Evolutionary conservation across 2,329 filamentous ascomycete species (phyloP).

Genomic region (Sclerotinia nivalis): DNA sequence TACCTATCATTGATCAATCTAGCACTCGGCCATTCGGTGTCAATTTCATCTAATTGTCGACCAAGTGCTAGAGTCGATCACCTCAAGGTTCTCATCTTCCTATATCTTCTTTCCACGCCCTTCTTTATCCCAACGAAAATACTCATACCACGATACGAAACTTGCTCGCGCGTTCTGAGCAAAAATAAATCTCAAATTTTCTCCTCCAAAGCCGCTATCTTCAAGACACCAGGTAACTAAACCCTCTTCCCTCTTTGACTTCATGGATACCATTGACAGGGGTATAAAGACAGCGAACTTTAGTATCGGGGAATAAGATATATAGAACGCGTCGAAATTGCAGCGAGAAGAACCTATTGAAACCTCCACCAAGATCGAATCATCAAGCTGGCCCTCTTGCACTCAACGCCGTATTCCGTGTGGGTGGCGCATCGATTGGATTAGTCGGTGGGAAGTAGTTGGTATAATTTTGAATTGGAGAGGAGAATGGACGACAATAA

Average conservation of each 20-base stretch:
- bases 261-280: constrained; percentile 11
- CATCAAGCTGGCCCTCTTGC: constrained; percentile 64
- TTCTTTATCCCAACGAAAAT: not conserved
- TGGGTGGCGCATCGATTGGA: constrained; percentile 65
- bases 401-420: constrained; percentile 62
- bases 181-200: constrained; percentile 22
- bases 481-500: constrained; percentile 77
- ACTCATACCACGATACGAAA: not conserved
- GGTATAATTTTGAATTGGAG: constrained; percentile 47
- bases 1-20: constrained; percentile 17
- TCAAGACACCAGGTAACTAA: constrained; percentile 5
- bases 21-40: constrained; percentile 1
- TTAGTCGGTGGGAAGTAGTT: constrained; percentile 57
- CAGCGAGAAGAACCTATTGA: constrained; percentile 1
- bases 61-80: constrained; percentile 7
- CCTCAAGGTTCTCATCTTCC: constrained; percentile 2
- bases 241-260: not conserved
- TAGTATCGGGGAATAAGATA: constrained; percentile 17
- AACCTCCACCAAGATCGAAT: constrained; percentile 27
- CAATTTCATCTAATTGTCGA: constrained; percentile 18
- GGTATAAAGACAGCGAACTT: not conserved
- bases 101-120: not conserved
- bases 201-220: not conserved
- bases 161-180: not conserved
- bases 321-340: constrained; percentile 11